phyloP scores from a whole-genome alignment of 768 basidiomycete genomes.

The Candolleomyces aberdarensis region DNA sequence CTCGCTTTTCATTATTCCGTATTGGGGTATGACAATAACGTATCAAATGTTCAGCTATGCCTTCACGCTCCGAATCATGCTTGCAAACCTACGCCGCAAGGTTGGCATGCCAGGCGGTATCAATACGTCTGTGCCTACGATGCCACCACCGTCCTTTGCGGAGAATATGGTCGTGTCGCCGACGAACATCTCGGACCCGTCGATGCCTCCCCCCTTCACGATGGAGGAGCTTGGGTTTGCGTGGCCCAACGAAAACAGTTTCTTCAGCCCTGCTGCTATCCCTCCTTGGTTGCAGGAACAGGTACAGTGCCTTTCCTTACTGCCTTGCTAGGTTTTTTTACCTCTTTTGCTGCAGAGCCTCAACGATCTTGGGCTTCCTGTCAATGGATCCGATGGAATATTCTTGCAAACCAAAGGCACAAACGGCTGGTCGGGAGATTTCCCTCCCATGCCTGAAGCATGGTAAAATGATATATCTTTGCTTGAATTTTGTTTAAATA shows the following conservation, averaged over 20 bases:
- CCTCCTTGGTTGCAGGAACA: constrained; percentile 94
- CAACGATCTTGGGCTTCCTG: constrained; percentile 86
- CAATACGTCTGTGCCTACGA: constrained; percentile 43
- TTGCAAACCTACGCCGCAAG: constrained; percentile 87
- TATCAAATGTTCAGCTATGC: constrained; percentile 64
- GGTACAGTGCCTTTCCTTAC: constrained; percentile 39
- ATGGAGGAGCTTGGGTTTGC: constrained; percentile 83
- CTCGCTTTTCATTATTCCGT: neutral
- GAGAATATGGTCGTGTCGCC: constrained; percentile 62
- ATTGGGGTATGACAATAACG: neutral
- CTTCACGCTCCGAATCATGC: constrained; percentile 87
- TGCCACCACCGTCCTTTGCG: constrained; percentile 50
- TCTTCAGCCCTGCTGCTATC: constrained; percentile 76
- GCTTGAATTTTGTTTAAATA: neutral
- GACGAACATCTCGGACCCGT: constrained; percentile 43
- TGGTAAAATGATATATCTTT: constrained; percentile 48
- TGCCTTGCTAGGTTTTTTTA: neutral
- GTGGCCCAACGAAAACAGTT: constrained; percentile 61
- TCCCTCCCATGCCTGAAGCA: constrained; percentile 76
- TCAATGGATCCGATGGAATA: constrained; percentile 88
- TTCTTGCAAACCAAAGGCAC: constrained; percentile 72
- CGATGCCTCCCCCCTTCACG: constrained; percentile 63
- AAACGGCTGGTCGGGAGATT: constrained; percentile 77
- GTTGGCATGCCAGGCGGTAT: constrained; percentile 58
- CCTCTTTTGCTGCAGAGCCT: constrained; percentile 53